Evolutionary conservation across 2,329 filamentous ascomycete species (phyloP).

Genomic region (Fusarium sp.): DNA sequence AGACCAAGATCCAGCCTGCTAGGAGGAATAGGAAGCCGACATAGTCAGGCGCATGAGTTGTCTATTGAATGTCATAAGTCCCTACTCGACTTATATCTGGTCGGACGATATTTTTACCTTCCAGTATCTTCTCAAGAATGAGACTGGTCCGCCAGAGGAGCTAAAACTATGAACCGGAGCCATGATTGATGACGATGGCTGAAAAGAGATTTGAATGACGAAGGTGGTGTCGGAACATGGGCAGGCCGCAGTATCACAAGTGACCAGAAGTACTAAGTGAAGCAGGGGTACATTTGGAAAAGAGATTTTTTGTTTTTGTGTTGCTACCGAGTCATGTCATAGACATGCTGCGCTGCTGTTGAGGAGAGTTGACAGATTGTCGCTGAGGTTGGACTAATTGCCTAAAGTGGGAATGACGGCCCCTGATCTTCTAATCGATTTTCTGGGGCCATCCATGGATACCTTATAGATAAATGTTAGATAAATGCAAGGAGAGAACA

Average conservation of each 20-base stretch:
- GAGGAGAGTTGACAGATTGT: slow-evolving; percentile 25
- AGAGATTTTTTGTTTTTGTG: not conserved
- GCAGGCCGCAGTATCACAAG: not conserved
- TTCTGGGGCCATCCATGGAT: slow-evolving; percentile 21
- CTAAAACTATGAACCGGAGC: slow-evolving; percentile 42
- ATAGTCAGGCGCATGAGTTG: slow-evolving; percentile 91
- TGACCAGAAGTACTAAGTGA: not conserved
- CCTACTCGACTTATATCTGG: not conserved
- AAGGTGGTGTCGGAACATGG: slow-evolving; percentile 29
- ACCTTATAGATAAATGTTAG: too few species aligned
- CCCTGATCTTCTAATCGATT: slow-evolving; percentile 18
- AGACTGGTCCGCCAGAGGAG: slow-evolving; percentile 41
- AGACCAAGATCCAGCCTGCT: slow-evolving; percentile 73
- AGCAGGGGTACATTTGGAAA: not conserved
- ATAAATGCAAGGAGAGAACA: not conserved
- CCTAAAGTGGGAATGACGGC: slow-evolving; percentile 16
- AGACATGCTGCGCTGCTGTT: not conserved
- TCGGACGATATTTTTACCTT: slow-evolving; percentile 53
- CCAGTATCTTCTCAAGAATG: slow-evolving; percentile 60
- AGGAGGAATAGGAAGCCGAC: slow-evolving; percentile 81
- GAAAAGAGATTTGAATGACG: slow-evolving; percentile 5
- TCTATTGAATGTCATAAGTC: slow-evolving; percentile 58
- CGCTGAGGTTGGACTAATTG: slow-evolving; percentile 19
- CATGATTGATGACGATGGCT: slow-evolving; percentile 40
- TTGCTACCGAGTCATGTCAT: not conserved